These are phyloP conservation scores for Amoeboaphelidium protococcarum DNA, from an alignment of 371 early-diverging fungal genomes.

Conservation along the genomic window DNA sequence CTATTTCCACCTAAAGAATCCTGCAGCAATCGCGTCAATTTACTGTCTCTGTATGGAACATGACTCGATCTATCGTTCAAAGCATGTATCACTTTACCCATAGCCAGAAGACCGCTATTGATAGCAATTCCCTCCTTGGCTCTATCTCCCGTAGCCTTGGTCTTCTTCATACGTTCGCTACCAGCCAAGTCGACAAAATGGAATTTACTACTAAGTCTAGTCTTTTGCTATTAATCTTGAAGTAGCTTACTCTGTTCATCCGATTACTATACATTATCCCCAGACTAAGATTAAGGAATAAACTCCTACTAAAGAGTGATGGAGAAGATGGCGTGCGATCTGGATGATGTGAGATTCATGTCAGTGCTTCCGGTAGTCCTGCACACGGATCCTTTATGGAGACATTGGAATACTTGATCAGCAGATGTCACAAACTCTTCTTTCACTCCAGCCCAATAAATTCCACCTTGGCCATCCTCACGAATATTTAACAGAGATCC, in stretches of 20 bases:
- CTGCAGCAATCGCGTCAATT: constrained; percentile 78
- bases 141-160: constrained; percentile 75
- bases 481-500: constrained; percentile 29
- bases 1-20: constrained; percentile 83
- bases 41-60: constrained; percentile 92
- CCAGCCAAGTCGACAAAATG: constrained; percentile 99
- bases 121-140: constrained; percentile 94
- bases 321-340: constrained; percentile 96
- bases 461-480: constrained; percentile 71
- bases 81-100: constrained; percentile 97
- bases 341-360: constrained; percentile 84
- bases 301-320: constrained; percentile 40
- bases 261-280: constrained; percentile 2
- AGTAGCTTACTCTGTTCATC: constrained; percentile 5
- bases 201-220: constrained; percentile 33
- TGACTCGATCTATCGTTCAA: constrained; percentile 65
- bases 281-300: neutral
- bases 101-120: constrained; percentile 84
- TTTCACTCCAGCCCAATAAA: constrained; percentile 63
- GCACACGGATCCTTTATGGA: constrained; percentile 45
- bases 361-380: constrained; percentile 82
- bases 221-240: constrained; percentile 4
- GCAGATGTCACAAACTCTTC: constrained; percentile 45
- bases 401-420: constrained; percentile 46
- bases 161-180: constrained; percentile 87